phyloP scores from a whole-genome alignment of 2,329 filamentous ascomycete genomes.

The Herpomyces periplanetae region DNA sequence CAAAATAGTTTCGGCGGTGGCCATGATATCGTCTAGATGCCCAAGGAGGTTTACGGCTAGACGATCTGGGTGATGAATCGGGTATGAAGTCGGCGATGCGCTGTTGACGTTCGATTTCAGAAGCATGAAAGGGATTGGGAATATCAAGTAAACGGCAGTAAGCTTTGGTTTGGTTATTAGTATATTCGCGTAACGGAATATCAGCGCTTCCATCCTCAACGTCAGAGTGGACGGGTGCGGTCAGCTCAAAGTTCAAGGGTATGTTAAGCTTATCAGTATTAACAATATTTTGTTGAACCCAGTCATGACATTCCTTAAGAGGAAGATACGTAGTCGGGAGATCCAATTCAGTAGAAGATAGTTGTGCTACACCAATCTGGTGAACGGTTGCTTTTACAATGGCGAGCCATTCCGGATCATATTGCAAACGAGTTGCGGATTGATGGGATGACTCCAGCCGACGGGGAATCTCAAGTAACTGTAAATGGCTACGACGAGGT shows the following conservation, averaged over 20 bases:
- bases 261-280: constrained; percentile 19
- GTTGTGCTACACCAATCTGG: constrained; percentile 13
- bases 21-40: too few relatives aligned
- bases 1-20: too few relatives aligned
- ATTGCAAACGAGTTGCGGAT: constrained; percentile 21
- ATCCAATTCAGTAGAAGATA: too few relatives aligned
- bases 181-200: constrained; percentile 36
- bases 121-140: constrained; percentile 33
- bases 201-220: constrained; percentile 15
- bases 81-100: too few relatives aligned
- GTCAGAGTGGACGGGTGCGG: constrained; percentile 27
- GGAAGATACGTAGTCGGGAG: constrained; percentile 19
- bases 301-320: constrained; percentile 22
- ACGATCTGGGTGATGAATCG: too few relatives aligned
- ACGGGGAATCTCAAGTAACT: constrained; percentile 24
- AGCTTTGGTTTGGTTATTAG: constrained; percentile 40
- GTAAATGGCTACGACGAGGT: constrained; percentile 36
- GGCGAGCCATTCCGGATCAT: constrained; percentile 80
- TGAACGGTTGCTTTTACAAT: constrained; percentile 46
- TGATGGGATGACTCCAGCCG: constrained; percentile 6
- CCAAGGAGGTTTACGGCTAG: too few relatives aligned
- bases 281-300: constrained; percentile 42
- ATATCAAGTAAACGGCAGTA: constrained; percentile 48
- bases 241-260: constrained; percentile 34
- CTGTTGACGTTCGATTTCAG: too few relatives aligned